Evolutionary conservation across 306 rosid genomes (phyloP).

Genomic region (Astragalus glycyphyllos): DNA sequence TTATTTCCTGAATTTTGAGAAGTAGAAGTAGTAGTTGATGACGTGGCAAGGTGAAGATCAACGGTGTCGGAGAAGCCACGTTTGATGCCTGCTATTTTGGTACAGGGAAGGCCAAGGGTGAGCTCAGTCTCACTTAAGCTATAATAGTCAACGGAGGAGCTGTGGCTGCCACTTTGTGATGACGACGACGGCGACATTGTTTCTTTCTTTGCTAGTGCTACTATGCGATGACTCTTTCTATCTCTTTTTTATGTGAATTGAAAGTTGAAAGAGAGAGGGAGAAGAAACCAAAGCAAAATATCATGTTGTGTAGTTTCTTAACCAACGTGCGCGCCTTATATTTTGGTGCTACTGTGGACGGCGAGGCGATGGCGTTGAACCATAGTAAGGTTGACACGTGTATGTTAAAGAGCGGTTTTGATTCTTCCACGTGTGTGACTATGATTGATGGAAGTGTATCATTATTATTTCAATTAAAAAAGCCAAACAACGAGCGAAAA

Average conservation of each 20-base stretch:
- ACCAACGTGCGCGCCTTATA: too few relatives aligned
- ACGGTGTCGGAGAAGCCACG: constrained; percentile 57
- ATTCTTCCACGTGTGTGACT: constrained; percentile 44
- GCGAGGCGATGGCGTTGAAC: too few relatives aligned
- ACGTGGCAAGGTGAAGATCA: constrained; percentile 51
- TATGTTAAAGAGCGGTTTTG: neutral
- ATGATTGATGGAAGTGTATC: constrained; percentile 42
- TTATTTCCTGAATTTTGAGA: constrained; percentile 6
- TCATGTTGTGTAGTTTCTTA: too few relatives aligned
- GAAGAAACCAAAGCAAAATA: too few relatives aligned
- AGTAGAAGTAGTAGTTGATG: neutral
- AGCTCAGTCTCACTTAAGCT: constrained; percentile 61
- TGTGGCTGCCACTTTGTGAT: neutral
- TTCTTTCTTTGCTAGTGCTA: too few relatives aligned
- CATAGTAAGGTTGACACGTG: too few relatives aligned
- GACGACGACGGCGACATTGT: neutral
- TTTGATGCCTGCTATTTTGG: constrained; percentile 46
- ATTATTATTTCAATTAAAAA: constrained; percentile 17
- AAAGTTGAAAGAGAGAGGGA: too few relatives aligned
- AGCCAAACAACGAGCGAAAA: too few relatives aligned
- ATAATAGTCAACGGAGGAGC: constrained; percentile 29
- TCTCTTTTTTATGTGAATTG: too few relatives aligned
- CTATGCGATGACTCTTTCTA: too few relatives aligned
- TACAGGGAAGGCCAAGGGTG: constrained; percentile 65
- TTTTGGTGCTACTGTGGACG: too few relatives aligned